A percentile compares a stretch with the other conserved stretches of the same genome.
Conservation (phyloP, 2,329 filamentous ascomycete genomes). For the Cercospora zeina region DNA sequence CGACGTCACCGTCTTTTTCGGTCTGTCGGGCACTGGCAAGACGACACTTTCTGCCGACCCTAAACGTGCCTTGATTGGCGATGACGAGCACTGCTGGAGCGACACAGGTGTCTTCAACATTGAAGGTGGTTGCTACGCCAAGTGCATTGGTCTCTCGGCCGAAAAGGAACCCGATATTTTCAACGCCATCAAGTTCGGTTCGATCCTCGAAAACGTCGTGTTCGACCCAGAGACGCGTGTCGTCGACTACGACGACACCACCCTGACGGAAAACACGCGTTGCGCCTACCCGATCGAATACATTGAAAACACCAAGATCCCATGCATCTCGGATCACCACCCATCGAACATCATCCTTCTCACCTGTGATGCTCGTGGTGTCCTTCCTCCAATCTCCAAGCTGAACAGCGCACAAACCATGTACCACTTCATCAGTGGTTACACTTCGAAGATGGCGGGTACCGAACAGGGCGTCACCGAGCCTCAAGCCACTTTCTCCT, state of each 20-base stretch:
- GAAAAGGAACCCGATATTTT: constrained; percentile 99
- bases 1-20: constrained; percentile 99
- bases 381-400: constrained; percentile 96
- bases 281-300: constrained; percentile 99
- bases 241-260: constrained; percentile 94
- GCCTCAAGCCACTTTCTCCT: constrained; percentile 97
- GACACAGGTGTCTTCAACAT: constrained; percentile 99
- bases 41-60: constrained; percentile 96
- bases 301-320: constrained; percentile 98
- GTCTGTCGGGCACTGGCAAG: constrained; percentile 97
- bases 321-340: constrained; percentile 82
- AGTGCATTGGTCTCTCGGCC: constrained; percentile 93
- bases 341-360: constrained; percentile 97
- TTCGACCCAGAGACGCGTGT: constrained; percentile 87
- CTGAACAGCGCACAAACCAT: constrained; percentile 92
- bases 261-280: constrained; percentile 96
- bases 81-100: constrained; percentile 99
- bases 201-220: constrained; percentile 97
- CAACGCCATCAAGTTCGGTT: constrained; percentile 92
- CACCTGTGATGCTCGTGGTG: constrained; percentile 95
- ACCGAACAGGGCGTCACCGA: constrained; percentile 97
- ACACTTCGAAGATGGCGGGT: constrained; percentile 99
- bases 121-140: constrained; percentile 98
- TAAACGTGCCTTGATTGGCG: constrained; percentile 92
- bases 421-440: constrained; percentile 99